Percentiles rank a stretch among this genome's conserved stretches.
Conservation (phyloP, 2,329 filamentous ascomycete genomes). For the Onygenales sp. region DNA sequence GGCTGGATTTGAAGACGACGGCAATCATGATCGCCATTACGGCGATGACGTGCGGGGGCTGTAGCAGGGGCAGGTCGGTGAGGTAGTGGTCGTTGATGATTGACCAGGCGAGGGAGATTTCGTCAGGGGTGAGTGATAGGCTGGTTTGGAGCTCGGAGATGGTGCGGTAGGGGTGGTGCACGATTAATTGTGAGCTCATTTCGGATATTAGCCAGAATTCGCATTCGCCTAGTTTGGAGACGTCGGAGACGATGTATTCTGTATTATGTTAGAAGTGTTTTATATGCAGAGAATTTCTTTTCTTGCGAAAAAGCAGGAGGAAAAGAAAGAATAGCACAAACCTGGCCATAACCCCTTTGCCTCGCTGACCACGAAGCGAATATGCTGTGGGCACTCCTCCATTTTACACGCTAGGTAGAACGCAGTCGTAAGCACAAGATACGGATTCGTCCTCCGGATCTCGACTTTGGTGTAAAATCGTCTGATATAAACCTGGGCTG, state of each 20-base stretch:
- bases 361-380: constrained; percentile 79
- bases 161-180: constrained; percentile 84
- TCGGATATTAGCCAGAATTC: constrained; percentile 89
- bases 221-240: constrained; percentile 80
- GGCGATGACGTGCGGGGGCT: constrained; percentile 80
- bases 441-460: constrained; percentile 85
- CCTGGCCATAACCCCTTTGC: constrained; percentile 75
- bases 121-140: constrained; percentile 65
- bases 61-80: constrained; percentile 78
- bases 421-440: constrained; percentile 84
- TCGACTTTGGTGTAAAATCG: constrained; percentile 88
- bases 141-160: constrained; percentile 61
- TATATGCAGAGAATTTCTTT: not conserved
- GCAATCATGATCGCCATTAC: constrained; percentile 76
- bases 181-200: constrained; percentile 78
- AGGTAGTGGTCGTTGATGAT: constrained; percentile 90
- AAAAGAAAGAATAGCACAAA: constrained; percentile 22
- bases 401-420: constrained; percentile 96
- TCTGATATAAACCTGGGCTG: constrained; percentile 88
- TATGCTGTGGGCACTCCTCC: constrained; percentile 95
- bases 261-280: constrained; percentile 11
- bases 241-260: constrained; percentile 66
- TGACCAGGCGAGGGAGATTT: constrained; percentile 65
- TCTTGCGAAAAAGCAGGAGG: not conserved
- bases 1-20: constrained; percentile 51